Percentiles rank a stretch among this genome's conserved stretches.
Conservation (phyloP, 768 basidiomycete genomes). For the Kwoniella botswanensis region DNA sequence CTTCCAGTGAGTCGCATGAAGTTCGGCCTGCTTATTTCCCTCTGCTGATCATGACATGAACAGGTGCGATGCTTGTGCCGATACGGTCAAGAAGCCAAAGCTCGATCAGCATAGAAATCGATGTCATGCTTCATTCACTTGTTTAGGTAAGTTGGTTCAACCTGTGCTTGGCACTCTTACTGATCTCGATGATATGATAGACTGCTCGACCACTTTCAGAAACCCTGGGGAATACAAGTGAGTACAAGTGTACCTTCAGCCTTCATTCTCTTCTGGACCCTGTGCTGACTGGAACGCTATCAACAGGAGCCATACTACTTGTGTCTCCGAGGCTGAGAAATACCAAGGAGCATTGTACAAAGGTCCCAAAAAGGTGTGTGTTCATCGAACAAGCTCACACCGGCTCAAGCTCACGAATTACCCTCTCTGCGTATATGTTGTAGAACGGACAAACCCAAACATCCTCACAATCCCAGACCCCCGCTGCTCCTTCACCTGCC, state of each 20-base stretch:
- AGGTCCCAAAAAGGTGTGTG: conserved; percentile 68
- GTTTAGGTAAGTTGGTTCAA: conserved; percentile 49
- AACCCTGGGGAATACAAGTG: conserved; percentile 74
- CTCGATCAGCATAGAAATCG: conserved; percentile 72
- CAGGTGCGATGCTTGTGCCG: conserved; percentile 81
- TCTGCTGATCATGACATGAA: neutral
- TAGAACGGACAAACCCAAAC: conserved; percentile 13
- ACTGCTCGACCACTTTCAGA: conserved; percentile 65
- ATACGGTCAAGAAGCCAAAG: conserved; percentile 92
- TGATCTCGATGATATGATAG: neutral
- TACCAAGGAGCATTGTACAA: conserved; percentile 87
- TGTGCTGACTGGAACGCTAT: conserved; percentile 1
- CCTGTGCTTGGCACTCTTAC: no score
- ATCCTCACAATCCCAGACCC: conserved; percentile 1
- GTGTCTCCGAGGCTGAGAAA: conserved; percentile 90
- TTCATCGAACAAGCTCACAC: no score
- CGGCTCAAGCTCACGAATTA: no score
- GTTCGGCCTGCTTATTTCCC: no score
- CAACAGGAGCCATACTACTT: conserved; percentile 67
- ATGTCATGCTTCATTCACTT: conserved; percentile 55
- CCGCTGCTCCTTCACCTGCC: conserved; percentile 17
- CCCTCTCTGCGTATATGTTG: neutral
- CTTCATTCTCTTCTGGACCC: neutral
- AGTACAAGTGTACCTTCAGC: conserved; percentile 11
- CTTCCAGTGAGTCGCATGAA: conserved; percentile 61